Percentiles rank a stretch among this genome's conserved stretches.
phyloP scores from a whole-genome alignment of 2,329 filamentous ascomycete species.

The Decorospora gaudefroyi region DNA sequence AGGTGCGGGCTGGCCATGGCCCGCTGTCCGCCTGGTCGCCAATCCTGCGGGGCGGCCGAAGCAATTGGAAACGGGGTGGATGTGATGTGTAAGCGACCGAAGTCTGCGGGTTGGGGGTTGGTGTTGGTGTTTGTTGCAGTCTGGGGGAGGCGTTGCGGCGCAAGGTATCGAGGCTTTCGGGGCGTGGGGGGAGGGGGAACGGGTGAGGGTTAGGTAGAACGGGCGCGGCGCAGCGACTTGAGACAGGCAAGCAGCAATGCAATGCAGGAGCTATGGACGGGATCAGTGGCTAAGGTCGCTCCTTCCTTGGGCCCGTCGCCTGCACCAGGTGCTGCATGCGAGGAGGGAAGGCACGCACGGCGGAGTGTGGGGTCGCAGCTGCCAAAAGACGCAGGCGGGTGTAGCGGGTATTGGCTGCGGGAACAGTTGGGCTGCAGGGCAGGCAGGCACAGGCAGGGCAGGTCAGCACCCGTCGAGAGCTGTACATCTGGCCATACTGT shows the following conservation, averaged over 20 bases:
- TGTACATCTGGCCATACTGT: conserved; percentile 7
- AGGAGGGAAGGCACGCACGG: conserved; percentile 12
- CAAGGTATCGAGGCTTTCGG: conserved; percentile 16
- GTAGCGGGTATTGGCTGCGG: conserved; percentile 17
- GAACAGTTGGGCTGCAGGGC: conserved; percentile 17
- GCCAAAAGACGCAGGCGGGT: too few species aligned
- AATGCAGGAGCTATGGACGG: conserved; percentile 16
- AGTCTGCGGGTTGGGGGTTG: too few species aligned
- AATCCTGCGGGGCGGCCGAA: conserved; percentile 16
- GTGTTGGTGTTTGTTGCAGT: conserved; percentile 1
- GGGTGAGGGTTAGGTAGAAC: conserved; percentile 17
- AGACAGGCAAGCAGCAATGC: conserved; percentile 14
- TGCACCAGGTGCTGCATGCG: conserved; percentile 16
- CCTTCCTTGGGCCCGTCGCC: conserved; percentile 3
- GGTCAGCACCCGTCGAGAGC: conserved; percentile 10
- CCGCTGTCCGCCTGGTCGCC: conserved; percentile 20
- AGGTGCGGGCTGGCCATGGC: conserved; percentile 36
- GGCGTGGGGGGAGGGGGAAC: conserved; percentile 12
- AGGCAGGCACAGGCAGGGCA: too few species aligned
- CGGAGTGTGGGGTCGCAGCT: conserved; percentile 15
- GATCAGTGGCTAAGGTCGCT: conserved; percentile 2
- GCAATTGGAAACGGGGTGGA: conserved; percentile 8
- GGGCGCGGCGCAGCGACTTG: conserved; percentile 17
- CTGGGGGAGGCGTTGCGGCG: conserved; percentile 21
- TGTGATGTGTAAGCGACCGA: conserved; percentile 6